Evolutionary conservation across 495 filamentous ascomycete genomes (phyloP).

Genomic region (Podospora tetraspora): DNA sequence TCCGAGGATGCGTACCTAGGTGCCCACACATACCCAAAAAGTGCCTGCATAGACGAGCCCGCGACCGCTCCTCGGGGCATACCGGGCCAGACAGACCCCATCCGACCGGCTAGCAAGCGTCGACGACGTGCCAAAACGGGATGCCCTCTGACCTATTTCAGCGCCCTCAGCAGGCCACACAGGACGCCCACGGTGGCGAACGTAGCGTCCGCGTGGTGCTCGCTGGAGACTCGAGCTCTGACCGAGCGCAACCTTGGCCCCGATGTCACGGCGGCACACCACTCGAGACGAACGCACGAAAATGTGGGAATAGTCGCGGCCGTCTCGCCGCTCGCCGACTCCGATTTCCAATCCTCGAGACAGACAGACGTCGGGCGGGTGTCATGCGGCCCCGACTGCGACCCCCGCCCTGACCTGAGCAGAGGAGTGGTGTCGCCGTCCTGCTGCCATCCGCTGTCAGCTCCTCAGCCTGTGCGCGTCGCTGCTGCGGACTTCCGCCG

Average conservation of each 20-base stretch:
- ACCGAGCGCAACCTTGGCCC: slow-evolving; percentile 3
- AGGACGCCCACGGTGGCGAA: neutral
- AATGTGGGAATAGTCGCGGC: slow-evolving; percentile 4
- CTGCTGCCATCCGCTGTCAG: neutral
- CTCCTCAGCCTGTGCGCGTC: neutral
- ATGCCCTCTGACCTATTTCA: neutral
- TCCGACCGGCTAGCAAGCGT: neutral
- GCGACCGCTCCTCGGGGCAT: neutral
- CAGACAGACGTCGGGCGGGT: neutral
- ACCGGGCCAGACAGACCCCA: slow-evolving; percentile 2
- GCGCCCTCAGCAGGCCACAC: neutral
- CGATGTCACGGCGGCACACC: slow-evolving; percentile 21
- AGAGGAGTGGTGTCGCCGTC: neutral
- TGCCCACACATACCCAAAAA: neutral
- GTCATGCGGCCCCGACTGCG: slow-evolving; percentile 15
- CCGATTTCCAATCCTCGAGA: neutral
- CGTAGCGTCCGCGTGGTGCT: neutral
- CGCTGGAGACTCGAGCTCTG: neutral
- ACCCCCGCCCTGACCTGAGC: slow-evolving; percentile 4
- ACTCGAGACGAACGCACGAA: neutral
- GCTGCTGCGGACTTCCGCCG: neutral
- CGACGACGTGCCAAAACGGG: slow-evolving; percentile 2
- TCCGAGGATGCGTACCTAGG: neutral
- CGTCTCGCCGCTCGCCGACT: slow-evolving; percentile 2
- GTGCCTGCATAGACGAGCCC: slow-evolving; percentile 19